Evolutionary conservation across 2,329 filamentous ascomycete genomes (phyloP).

Genomic region (Scortechinia acanthostroma): DNA sequence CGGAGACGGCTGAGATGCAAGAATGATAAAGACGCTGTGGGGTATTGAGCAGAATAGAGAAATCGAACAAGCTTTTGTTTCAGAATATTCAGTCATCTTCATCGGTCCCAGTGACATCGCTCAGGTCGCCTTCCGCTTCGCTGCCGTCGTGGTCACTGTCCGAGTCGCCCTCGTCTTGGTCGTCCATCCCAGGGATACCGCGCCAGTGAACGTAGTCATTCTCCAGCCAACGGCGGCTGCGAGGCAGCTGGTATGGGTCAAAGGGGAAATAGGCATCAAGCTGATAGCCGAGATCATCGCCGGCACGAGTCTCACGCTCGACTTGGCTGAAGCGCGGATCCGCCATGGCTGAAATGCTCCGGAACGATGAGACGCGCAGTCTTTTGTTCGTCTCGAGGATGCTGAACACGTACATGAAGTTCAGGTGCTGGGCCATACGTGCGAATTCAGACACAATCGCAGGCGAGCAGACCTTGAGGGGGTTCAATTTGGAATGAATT

Average conservation of each 20-base stretch:
- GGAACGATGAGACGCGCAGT: slow-evolving; percentile 68
- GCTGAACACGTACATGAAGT: slow-evolving; percentile 82
- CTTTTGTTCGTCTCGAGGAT: slow-evolving; percentile 89
- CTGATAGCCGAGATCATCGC: slow-evolving; percentile 74
- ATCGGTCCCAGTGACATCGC: slow-evolving; percentile 39
- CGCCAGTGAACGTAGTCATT: slow-evolving; percentile 78
- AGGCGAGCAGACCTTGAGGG: slow-evolving; percentile 87
- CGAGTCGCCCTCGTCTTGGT: slow-evolving; percentile 43
- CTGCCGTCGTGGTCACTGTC: slow-evolving; percentile 32
- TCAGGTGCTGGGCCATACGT: slow-evolving; percentile 75
- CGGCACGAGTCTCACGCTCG: slow-evolving; percentile 39
- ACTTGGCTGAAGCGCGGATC: slow-evolving; percentile 37
- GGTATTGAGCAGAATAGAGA: slow-evolving; percentile 1
- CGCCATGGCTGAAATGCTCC: slow-evolving; percentile 45
- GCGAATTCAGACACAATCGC: slow-evolving; percentile 88
- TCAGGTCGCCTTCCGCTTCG: slow-evolving; percentile 26
- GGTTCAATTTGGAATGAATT: slow-evolving; percentile 84
- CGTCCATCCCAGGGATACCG: slow-evolving; percentile 63
- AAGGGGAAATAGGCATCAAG: slow-evolving; percentile 95
- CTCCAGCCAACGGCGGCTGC: slow-evolving; percentile 82
- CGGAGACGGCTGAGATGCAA: too few relatives aligned
- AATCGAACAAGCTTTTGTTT: too few relatives aligned
- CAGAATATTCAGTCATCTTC: too few relatives aligned
- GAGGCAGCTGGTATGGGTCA: slow-evolving; percentile 85
- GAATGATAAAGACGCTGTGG: too few relatives aligned